These are phyloP conservation scores for Verbascum thapsus DNA, from an alignment of 257 asterid species.

Conservation along the genomic window DNA sequence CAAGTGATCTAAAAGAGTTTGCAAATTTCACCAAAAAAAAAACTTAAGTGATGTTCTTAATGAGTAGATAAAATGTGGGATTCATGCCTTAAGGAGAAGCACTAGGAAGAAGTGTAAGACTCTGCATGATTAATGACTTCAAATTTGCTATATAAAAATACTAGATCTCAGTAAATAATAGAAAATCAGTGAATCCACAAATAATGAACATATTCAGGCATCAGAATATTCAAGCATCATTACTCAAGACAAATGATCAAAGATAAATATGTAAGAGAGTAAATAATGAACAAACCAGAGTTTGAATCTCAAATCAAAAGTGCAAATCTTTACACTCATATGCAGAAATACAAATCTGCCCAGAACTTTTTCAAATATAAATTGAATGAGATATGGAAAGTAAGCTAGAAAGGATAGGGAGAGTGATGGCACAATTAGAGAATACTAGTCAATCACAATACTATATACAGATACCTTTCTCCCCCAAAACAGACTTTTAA, in stretches of 20 bases:
- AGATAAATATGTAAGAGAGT: background rate
- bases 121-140: slow-evolving; percentile 3
- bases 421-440: slow-evolving; percentile 37
- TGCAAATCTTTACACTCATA: slow-evolving; percentile 16
- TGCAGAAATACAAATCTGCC: slow-evolving; percentile 27
- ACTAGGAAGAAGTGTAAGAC: background rate
- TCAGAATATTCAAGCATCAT: slow-evolving; percentile 25
- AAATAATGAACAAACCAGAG: slow-evolving; percentile 1
- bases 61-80: slow-evolving; percentile 17
- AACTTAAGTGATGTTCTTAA: background rate
- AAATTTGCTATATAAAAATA: slow-evolving; percentile 24
- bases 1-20: background rate
- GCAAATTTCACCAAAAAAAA: slow-evolving; percentile 18
- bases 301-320: slow-evolving; percentile 22
- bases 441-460: slow-evolving; percentile 40
- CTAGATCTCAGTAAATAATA: slow-evolving; percentile 25
- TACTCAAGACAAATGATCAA: slow-evolving; percentile 6
- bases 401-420: slow-evolving; percentile 32
- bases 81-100: background rate
- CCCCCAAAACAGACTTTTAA: slow-evolving; percentile 37
- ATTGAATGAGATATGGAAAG: slow-evolving; percentile 29
- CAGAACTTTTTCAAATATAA: slow-evolving; percentile 29
- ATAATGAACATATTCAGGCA: slow-evolving; percentile 19
- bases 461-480: slow-evolving; percentile 31
- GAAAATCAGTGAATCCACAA: slow-evolving; percentile 10